phyloP scores from a whole-genome alignment of 306 rosid genomes.

The Lathyrus sativus region DNA sequence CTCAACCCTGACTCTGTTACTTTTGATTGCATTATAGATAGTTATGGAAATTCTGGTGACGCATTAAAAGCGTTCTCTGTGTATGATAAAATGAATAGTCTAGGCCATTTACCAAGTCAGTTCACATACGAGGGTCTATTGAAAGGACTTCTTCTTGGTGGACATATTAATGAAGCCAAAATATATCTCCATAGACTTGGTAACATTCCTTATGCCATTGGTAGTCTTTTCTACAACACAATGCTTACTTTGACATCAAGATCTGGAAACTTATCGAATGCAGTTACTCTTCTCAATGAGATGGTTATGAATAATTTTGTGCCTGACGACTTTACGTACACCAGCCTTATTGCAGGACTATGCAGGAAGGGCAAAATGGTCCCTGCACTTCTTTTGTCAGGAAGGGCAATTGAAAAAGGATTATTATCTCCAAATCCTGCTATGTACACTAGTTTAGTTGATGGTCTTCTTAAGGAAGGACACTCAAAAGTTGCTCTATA shows the following conservation, averaged over 20 bases:
- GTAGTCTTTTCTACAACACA: constrained; percentile 63
- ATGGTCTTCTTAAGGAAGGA: constrained; percentile 70
- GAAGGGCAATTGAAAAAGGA: constrained; percentile 54
- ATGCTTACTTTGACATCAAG: constrained; percentile 55
- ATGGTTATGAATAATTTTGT: constrained; percentile 59
- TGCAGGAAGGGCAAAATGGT: constrained; percentile 64
- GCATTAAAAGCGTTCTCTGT: constrained; percentile 56
- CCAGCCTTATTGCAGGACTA: constrained; percentile 61
- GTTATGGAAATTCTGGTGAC: constrained; percentile 62
- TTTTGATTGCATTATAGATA: constrained; percentile 62
- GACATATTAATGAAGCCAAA: constrained; percentile 60
- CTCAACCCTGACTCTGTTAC: constrained; percentile 56
- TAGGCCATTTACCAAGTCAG: constrained; percentile 64
- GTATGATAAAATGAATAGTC: constrained; percentile 63
- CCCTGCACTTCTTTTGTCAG: constrained; percentile 56
- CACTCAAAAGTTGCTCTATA: constrained; percentile 62
- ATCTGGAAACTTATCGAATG: constrained; percentile 58
- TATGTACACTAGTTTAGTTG: constrained; percentile 58
- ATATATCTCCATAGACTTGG: constrained; percentile 48
- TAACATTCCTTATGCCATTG: constrained; percentile 54
- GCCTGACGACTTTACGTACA: constrained; percentile 62
- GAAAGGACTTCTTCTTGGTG: constrained; percentile 68
- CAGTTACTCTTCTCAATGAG: constrained; percentile 58
- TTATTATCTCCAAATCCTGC: constrained; percentile 51
- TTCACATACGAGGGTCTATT: constrained; percentile 65